Evolutionary conservation across 768 basidiomycete species (phyloP).

Genomic region (Kwoniella sp.): DNA sequence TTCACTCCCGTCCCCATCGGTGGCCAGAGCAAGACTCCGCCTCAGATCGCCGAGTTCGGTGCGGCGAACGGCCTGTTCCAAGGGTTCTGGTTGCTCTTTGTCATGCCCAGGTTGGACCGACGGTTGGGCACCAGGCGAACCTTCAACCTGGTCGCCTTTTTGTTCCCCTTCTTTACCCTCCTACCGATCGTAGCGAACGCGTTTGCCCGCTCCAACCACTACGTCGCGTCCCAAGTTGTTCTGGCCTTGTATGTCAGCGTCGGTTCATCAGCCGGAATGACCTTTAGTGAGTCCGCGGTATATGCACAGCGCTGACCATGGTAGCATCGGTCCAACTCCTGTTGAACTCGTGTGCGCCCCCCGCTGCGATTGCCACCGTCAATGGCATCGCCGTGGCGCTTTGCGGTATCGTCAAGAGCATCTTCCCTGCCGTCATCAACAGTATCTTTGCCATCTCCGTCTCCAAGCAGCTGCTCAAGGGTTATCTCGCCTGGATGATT

Average conservation of each 20-base stretch:
- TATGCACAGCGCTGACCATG: too few species aligned
- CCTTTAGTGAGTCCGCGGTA: conserved; percentile 19
- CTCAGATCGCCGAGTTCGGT: conserved; percentile 16
- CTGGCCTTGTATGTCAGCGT: conserved; percentile 15
- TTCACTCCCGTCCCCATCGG: conserved; percentile 22
- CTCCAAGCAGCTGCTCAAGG: conserved; percentile 9
- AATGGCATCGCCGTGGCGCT: conserved; percentile 23
- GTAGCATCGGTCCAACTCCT: conserved; percentile 26
- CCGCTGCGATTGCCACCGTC: conserved; percentile 18
- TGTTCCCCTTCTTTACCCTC: conserved; percentile 18
- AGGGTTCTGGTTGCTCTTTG: conserved; percentile 23
- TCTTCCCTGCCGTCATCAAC: conserved; percentile 26
- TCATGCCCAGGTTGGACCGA: conserved; percentile 18
- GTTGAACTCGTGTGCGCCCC: conserved; percentile 18
- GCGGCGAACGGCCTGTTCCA: conserved; percentile 18
- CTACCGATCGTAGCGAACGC: conserved; percentile 19
- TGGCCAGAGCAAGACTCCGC: conserved; percentile 15
- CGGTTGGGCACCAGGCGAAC: conserved; percentile 17
- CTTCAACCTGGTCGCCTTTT: conserved; percentile 9
- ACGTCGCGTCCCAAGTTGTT: conserved; percentile 1
- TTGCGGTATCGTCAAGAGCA: conserved; percentile 22
- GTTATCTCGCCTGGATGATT: conserved; percentile 23
- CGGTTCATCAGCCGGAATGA: conserved; percentile 16
- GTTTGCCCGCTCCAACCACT: conserved; percentile 3
- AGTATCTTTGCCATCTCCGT: conserved; percentile 22